Conservation (phyloP, 2,329 filamentous ascomycete genomes). For the Davidsoniella neocaledoniae region DNA sequence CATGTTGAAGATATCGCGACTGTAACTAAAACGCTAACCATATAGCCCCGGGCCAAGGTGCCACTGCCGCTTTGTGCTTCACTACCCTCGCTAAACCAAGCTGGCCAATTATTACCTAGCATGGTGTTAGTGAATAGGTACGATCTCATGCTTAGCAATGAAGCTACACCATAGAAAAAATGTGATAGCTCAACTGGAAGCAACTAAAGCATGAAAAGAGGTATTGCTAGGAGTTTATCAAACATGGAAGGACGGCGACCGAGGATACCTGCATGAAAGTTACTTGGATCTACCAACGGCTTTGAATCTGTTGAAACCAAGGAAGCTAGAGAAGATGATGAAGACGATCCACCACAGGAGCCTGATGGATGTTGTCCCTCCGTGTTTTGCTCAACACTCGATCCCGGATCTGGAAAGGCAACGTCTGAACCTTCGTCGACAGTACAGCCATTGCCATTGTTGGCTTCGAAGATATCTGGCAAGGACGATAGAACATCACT, state of each 20-base stretch:
- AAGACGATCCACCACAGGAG: background rate
- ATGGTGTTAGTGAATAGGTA: too few species aligned
- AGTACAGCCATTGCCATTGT: conserved; percentile 38
- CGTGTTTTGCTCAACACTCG: conserved; percentile 24
- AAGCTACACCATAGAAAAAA: too few species aligned
- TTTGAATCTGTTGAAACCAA: background rate
- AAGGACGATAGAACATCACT: conserved; percentile 42
- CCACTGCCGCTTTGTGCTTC: too few species aligned
- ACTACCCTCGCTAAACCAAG: background rate
- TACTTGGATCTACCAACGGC: background rate
- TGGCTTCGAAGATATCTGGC: conserved; percentile 38
- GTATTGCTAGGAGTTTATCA: background rate
- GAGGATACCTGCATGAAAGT: background rate
- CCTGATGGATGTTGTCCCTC: conserved; percentile 18
- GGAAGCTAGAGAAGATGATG: background rate
- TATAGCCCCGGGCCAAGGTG: background rate
- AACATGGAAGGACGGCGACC: too few species aligned
- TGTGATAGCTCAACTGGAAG: too few species aligned
- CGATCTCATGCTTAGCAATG: too few species aligned
- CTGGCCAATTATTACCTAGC: conserved; percentile 1
- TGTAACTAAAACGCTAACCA: too few species aligned
- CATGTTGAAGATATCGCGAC: too few species aligned
- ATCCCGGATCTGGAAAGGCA: conserved; percentile 45
- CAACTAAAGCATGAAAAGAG: too few species aligned
- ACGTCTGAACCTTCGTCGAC: conserved; percentile 40